Evolutionary conservation across 148 eudicot genomes (phyloP).

Genomic region (Rhododendron ovatum): DNA sequence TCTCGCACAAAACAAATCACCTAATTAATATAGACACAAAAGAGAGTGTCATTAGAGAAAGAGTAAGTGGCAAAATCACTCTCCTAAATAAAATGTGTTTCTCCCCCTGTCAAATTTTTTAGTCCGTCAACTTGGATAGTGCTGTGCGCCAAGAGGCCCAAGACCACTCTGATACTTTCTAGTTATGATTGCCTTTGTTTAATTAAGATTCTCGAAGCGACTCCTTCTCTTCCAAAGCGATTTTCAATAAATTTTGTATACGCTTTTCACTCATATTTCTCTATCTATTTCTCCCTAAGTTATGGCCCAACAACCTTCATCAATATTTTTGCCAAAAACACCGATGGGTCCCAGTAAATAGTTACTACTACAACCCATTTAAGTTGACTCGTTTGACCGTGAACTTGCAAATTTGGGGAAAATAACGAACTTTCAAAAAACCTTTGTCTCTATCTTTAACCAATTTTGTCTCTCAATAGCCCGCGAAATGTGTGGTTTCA

Average conservation of each 20-base stretch:
- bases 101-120: background rate
- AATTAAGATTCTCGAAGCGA: background rate
- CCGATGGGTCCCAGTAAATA: no score
- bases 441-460: background rate
- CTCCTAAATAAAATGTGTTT: no score
- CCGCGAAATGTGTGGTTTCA: background rate
- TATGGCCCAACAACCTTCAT: no score
- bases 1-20: no score
- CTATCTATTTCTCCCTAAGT: no score
- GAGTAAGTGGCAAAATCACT: no score
- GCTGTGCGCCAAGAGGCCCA: background rate
- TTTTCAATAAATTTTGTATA: no score
- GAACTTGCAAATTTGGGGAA: background rate
- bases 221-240: no score
- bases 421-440: conserved; percentile 3
- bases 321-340: no score
- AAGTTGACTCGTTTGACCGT: background rate
- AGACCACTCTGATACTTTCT: background rate
- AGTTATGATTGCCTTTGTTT: background rate
- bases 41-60: no score
- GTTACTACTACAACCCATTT: background rate
- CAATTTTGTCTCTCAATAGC: background rate
- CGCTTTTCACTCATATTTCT: no score
- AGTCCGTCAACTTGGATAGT: background rate
- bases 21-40: no score